A percentile compares a stretch with the other conserved stretches of the same genome.
Evolutionary conservation across 352 stramenopile species (phyloP).

Genomic region (Pythium vanterpoolii): DNA sequence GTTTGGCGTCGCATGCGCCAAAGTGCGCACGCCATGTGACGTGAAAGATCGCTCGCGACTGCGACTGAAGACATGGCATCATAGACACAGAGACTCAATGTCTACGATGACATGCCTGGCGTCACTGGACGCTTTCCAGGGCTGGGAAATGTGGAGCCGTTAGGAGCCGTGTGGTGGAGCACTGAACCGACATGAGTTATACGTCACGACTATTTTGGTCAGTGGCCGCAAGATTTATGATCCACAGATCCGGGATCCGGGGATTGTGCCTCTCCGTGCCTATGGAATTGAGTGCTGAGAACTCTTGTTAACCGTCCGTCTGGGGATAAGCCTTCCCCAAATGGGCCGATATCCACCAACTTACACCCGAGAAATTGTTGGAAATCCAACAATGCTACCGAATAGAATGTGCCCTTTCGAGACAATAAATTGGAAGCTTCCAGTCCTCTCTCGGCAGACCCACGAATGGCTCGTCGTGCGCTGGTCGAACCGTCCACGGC

Average conservation of each 20-base stretch:
- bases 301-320: too few relatives aligned
- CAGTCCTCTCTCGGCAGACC: neutral
- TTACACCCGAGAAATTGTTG: too few relatives aligned
- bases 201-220: neutral
- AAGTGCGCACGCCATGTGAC: neutral
- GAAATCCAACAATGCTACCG: neutral
- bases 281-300: too few relatives aligned
- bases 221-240: neutral
- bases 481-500: slow-evolving; percentile 3
- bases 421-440: neutral
- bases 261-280: too few relatives aligned
- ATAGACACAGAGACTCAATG: slow-evolving; percentile 2
- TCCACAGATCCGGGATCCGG: too few relatives aligned
- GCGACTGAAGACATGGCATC: neutral
- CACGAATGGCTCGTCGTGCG: neutral
- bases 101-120: neutral
- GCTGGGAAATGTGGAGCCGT: neutral
- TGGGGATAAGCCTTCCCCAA: too few relatives aligned
- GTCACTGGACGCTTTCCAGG: neutral
- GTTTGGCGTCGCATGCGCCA: neutral
- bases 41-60: neutral
- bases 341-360: too few relatives aligned
- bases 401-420: neutral
- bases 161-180: too few relatives aligned
- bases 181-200: too few relatives aligned